Base-by-base conservation (phyloP, 2,329 filamentous ascomycete genomes). In the Paradendryphiella salina region DNA sequence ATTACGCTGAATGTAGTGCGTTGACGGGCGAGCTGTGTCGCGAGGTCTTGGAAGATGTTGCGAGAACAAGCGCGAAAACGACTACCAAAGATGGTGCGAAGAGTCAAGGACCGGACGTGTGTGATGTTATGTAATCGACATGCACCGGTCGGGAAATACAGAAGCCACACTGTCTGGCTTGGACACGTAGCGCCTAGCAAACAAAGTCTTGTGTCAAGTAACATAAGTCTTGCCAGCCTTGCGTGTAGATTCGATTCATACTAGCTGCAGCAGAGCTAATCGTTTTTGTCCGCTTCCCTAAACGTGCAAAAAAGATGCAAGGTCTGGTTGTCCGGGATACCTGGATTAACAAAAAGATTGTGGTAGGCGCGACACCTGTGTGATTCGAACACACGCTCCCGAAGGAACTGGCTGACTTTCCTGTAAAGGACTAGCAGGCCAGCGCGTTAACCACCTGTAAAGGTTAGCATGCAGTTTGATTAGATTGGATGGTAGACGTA, bases 1-100 rank as follows among this genome's bases (percentile, higher is more conserved):
- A 77, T 29, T 86, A 86, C 68, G 83, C 82, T 3, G 83, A 86
- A 63, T 86, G 83, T 57, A 84, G 81, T 54, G 82, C 83, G 33
- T 31, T 81, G 32, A 85, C 83, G 5, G 83, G 83, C 3, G 80
- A 85, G 69, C 70, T 86, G 32, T 80, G 84, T 57, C 73, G 73
- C 26, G 79, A 85, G 66, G 81, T 82, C 0, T 77, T 85, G 50
- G 82, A 86, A 61, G 83, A 86, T 65, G 75, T 86, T 15, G 81
- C 82, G 8, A 78, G 72, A 63, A 79, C 81, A 23, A 80, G 81
- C 3, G 83, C 79, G n/a, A 80, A 77, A 74, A 83, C 81, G 2
- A 84, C 79, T 5, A 84, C 81, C 1, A 76, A 77, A 14, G 72
- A 73, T 15, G 82, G 82, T 2, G 82, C 76, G 0, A 77, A 79